These are phyloP conservation scores for Raffaelea albimanens DNA, from an alignment of 2,329 filamentous ascomycete species.

Conservation along the genomic window DNA sequence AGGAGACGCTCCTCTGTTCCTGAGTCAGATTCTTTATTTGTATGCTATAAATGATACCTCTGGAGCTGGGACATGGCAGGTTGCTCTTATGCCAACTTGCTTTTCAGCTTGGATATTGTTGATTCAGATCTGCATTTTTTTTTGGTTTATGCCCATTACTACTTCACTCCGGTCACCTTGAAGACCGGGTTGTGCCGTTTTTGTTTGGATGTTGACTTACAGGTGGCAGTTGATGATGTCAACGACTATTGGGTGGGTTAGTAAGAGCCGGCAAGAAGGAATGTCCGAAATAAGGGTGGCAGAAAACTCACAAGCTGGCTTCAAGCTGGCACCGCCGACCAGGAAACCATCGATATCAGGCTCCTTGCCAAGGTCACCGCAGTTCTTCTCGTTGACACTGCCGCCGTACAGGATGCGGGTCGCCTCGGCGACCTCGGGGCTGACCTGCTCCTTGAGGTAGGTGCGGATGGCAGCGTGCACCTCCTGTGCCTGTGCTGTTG, in stretches of 20 bases:
- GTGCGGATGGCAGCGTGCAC: conserved; percentile 85
- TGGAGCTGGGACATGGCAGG: no score
- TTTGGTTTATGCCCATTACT: no score
- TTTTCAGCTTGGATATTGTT: no score
- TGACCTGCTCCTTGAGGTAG: conserved; percentile 75
- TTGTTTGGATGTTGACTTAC: conserved; percentile 22
- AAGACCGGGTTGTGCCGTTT: no score
- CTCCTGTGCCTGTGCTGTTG: conserved; percentile 83
- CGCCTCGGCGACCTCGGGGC: conserved; percentile 66
- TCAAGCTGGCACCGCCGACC: conserved; percentile 90
- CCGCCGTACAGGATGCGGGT: conserved; percentile 95
- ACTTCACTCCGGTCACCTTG: no score
- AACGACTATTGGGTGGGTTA: conserved; percentile 32
- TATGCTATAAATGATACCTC: no score
- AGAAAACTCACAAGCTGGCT: conserved; percentile 75
- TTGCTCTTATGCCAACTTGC: no score
- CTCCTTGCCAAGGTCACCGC: conserved; percentile 83
- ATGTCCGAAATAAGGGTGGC: background rate
- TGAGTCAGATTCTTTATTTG: no score
- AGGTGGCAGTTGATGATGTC: conserved; percentile 51
- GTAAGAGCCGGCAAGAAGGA: background rate
- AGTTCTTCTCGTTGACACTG: conserved; percentile 97
- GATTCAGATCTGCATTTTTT: no score
- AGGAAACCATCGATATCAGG: conserved; percentile 96
- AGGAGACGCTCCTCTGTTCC: no score